Percentiles rank a stretch among this genome's conserved stretches.
Evolutionary conservation across 192 early-diverging fungal genomes (phyloP).

Genomic region (Geranomyces michiganensis): DNA sequence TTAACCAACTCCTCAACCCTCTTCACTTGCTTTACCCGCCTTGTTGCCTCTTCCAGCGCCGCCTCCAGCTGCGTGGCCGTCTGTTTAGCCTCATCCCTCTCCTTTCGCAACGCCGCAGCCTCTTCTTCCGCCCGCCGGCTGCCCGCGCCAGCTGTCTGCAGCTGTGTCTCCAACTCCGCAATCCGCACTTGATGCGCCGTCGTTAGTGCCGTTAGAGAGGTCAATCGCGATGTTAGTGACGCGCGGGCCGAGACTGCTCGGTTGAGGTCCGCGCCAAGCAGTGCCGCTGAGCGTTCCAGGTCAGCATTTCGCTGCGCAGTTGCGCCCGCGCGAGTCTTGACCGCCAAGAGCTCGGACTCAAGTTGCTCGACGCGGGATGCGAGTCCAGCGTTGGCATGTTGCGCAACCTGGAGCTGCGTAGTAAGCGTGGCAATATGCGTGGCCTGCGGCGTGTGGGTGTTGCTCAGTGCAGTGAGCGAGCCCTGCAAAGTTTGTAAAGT

Average conservation of each 20-base stretch:
- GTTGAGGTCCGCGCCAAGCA: neutral
- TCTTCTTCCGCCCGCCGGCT: neutral
- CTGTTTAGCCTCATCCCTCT: neutral
- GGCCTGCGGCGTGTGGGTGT: slow-evolving; percentile 3
- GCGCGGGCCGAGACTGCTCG: slow-evolving; percentile 7
- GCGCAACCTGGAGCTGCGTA: slow-evolving; percentile 1
- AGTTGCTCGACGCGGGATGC: neutral
- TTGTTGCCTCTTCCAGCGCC: neutral
- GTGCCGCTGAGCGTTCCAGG: neutral
- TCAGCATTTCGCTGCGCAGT: neutral
- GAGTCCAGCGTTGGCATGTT: slow-evolving; percentile 1
- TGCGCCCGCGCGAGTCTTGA: neutral
- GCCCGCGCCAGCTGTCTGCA: neutral
- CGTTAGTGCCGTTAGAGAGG: neutral
- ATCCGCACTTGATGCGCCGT: neutral
- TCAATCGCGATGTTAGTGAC: neutral
- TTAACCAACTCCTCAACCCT: slow-evolving; percentile 8
- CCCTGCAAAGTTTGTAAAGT: slow-evolving; percentile 1
- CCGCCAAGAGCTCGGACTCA: neutral
- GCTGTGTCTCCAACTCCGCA: slow-evolving; percentile 5
- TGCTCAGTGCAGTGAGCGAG: slow-evolving; percentile 6
- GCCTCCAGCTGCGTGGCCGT: neutral
- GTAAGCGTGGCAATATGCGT: slow-evolving; percentile 6
- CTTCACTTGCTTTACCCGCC: neutral
- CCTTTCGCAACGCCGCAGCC: neutral